phyloP scores from a whole-genome alignment of 2,329 filamentous ascomycete species.

The Phaeosphaeria sp. region DNA sequence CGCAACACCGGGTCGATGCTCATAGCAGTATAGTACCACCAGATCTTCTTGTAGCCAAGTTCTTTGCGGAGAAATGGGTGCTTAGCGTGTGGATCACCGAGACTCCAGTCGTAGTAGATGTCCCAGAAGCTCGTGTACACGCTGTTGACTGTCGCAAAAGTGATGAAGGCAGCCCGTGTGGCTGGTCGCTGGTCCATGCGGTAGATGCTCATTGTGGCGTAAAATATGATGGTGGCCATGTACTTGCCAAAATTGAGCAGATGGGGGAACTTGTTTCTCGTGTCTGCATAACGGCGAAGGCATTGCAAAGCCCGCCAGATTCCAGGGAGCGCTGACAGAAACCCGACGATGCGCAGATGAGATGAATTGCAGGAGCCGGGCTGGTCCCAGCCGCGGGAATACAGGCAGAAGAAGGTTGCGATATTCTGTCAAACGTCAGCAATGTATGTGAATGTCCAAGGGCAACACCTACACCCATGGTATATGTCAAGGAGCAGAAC shows the following conservation, averaged over 20 bases:
- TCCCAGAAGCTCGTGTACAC: conserved; percentile 92
- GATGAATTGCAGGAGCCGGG: conserved; percentile 83
- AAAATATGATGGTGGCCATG: conserved; percentile 79
- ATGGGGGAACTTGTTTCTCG: conserved; percentile 86
- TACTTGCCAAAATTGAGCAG: conserved; percentile 94
- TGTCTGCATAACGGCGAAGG: conserved; percentile 86
- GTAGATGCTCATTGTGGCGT: conserved; percentile 80
- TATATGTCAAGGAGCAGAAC: conserved; percentile 94
- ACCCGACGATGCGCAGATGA: conserved; percentile 82
- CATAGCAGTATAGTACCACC: conserved; percentile 89
- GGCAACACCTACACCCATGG: conserved; percentile 72
- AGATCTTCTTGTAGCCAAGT: conserved; percentile 77
- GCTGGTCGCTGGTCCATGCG: conserved; percentile 70
- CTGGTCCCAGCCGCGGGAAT: conserved; percentile 76
- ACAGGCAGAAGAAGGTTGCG: conserved; percentile 93
- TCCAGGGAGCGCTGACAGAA: conserved; percentile 81
- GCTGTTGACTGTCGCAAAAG: conserved; percentile 80
- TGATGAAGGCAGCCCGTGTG: conserved; percentile 75
- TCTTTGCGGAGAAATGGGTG: conserved; percentile 71
- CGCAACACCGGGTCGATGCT: conserved; percentile 81
- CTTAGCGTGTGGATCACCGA: conserved; percentile 77
- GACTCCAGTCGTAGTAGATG: conserved; percentile 92
- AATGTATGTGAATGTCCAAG: neutral
- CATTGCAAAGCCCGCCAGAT: conserved; percentile 94
- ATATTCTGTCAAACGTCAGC: conserved; percentile 66